These are phyloP conservation scores for Penicillium cosmopolitanum DNA, from an alignment of 495 filamentous ascomycete genomes.

Conservation along the genomic window DNA sequence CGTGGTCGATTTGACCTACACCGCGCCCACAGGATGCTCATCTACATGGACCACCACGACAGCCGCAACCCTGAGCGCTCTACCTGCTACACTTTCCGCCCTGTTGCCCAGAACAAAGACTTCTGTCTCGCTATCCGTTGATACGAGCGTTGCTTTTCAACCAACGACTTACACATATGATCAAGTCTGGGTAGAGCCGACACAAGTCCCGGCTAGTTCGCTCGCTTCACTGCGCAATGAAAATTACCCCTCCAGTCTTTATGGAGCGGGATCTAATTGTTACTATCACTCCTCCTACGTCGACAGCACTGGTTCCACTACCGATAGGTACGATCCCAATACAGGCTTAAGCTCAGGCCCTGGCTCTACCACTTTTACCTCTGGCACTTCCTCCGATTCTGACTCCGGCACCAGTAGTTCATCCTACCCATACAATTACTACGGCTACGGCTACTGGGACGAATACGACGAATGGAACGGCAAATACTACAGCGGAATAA, in stretches of 20 bases:
- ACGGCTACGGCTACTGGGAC: slow-evolving; percentile 22
- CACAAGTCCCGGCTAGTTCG: slow-evolving; percentile 30
- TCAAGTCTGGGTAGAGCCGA: slow-evolving; percentile 36
- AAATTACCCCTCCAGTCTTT: slow-evolving; percentile 24
- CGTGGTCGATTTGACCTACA: slow-evolving; percentile 38
- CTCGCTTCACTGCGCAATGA: slow-evolving; percentile 29
- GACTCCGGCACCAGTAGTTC: background rate
- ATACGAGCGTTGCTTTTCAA: slow-evolving; percentile 28
- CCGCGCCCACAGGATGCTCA: slow-evolving; percentile 40
- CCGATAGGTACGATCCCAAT: background rate
- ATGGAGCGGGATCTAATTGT: slow-evolving; percentile 16
- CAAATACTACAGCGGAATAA: slow-evolving; percentile 33
- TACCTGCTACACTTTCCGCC: slow-evolving; percentile 16
- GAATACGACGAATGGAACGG: slow-evolving; percentile 28
- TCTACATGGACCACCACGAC: slow-evolving; percentile 36
- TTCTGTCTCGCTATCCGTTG: slow-evolving; percentile 36
- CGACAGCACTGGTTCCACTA: background rate
- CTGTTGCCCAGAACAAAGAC: slow-evolving; percentile 28
- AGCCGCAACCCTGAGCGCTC: slow-evolving; percentile 18
- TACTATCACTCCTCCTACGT: slow-evolving; percentile 5
- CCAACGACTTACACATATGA: slow-evolving; percentile 34
- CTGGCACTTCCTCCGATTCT: slow-evolving; percentile 7
- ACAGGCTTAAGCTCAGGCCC: background rate
- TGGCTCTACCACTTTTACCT: too few relatives aligned
- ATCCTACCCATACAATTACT: slow-evolving; percentile 13